Evolutionary conservation across 2,329 filamentous ascomycete genomes (phyloP), one percentile per base, ranked within the genome.

Genomic region (Fusarium chlamydosporum): DNA sequence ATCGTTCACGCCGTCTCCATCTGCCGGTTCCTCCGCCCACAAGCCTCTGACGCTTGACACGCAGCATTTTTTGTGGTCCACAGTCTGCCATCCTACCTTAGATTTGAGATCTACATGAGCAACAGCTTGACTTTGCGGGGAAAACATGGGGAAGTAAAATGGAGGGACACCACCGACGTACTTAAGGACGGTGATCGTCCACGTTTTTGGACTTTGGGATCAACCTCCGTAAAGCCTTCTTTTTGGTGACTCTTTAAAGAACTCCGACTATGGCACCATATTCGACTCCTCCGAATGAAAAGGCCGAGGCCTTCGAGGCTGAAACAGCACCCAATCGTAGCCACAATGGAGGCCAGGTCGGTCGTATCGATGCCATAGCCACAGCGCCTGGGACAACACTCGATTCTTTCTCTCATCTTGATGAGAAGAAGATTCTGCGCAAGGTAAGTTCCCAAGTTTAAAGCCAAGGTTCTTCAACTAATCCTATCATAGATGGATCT

Each of bases 391-490:
- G 63, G 2, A 64, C 57, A 7, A 75, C 65, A 12, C 59, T 74
- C 8, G 74, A 65, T 7, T 76, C 74, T 0, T 76, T 75, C 18
- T 64, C 74, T 6, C 74, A 76, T 26, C 67, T 76, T 5, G 70
- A 75, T 66, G 86, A 90, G 75, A 88, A 86, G 75, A 85, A 81
- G 58, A 82, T 91, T 13, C 73, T 91, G 29, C 80, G 87, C 64
- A 90, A 86, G 79, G 83, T 84, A 42, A 12, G 63, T 43, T 4
- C 12, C 20, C 7, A 10, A 2, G 11, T 9, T 6, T 7, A 4
- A 15, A 4, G 6, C 1, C 10, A 4, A 3, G 6, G 7, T 27
- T 4, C 13, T 4, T 2, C 13, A 29, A 20, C 9, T 37, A 33
- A 7, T 5, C 6, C 15, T 37, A 4, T 7, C 16, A 4, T 27